Evolutionary conservation across 345 rosid genomes (phyloP), one percentile per base, ranked within the genome.

Genomic region (Eucalyptus sp.): DNA sequence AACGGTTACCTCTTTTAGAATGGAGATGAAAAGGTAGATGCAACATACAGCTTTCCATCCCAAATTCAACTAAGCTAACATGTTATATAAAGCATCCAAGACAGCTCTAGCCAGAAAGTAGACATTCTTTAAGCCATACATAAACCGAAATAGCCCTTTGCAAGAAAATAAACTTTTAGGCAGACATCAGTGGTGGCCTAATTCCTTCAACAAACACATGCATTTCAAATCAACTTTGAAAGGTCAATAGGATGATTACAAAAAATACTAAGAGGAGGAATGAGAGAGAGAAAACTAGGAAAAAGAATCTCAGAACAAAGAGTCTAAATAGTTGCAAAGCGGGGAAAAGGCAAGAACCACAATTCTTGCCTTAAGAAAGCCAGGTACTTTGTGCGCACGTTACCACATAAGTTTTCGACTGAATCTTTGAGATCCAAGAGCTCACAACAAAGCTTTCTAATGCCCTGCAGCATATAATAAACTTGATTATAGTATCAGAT

Each of bases 351-450:
- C 48, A 10, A 41, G 3, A 76, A 76, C 8, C 48, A 76, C 15
- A 76, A 76, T 27, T 76, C 83, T 76, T 76, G 83, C 99, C 99
- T 95, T 92, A 96, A 92, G 94, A 98, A 98, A 91, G 99, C 96
- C 89, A 94, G 90, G 90, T 94, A 95, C 87, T 96, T 97, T 27
- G 97, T 94, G 84, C 92, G 96, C 94, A 92, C 93, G 92, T 98
- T 95, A 88, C 98, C 97, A 84, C 99, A 94, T 89, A 96, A 92
- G 91, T 95, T 96, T 86, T 97, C 99, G 81, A 96, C 99, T 12
- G 98, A 96, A 96, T 97, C 99, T 90, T 97, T 98, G 92, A 98
- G 92, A 94, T 97, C 99, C 96, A 98, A 90, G 89, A 98, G 97
- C 95, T 98, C 99, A 90, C 98, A 97, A 89, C 99, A 98, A 49